Base-by-base conservation (phyloP, 2,329 filamentous ascomycete species). In the Colletotrichum trifolii region DNA sequence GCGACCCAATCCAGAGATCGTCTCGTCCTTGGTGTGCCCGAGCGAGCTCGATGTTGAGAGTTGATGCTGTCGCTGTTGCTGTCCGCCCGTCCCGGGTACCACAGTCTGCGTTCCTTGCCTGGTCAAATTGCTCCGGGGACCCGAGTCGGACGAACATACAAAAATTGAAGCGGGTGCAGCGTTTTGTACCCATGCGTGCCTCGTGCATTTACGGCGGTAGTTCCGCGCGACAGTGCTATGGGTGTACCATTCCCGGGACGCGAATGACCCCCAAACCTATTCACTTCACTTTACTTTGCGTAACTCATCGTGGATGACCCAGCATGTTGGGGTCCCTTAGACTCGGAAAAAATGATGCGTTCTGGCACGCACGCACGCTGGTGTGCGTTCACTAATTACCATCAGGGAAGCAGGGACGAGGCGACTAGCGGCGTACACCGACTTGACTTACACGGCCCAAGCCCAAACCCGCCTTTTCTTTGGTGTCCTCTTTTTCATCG, bases 1-100 rank as follows among this genome's bases (percentile, higher is more conserved):
- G 58, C 57, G 62, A 56, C 52, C 62, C 62, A 65, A 65, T 58
- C 58, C 47, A 48, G 58, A 62, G 63, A 55, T 58, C 58, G 58
- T 49, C 63, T 53, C 33, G 56, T 66, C 52, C 59, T 62, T 62
- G 58, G 62, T 65, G 58, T 52, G 62, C 57, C 57, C 62, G 62
- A 61, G 62, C 47, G 47, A 66, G 35, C 13, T 46, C 43, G 43
- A 46, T 9, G 49, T 46, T 25, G 25, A 5, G 52, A 61, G 15
- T 52, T 57, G 36, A 57, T 55, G 36, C 15, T 38, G 52, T 53
- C 43, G 15, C 55, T 25, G 25, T 57, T 13, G 42, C 49, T 38
- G 58, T 52, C 52, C 52, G 58, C 46, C 36, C 50, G 50, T 56
- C 36, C 58, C 58, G 58, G 58, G 4, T 11, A 15, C 33, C 36